Conservation (phyloP, 2,329 filamentous ascomycete genomes). For the Rutstroemia sp. region DNA sequence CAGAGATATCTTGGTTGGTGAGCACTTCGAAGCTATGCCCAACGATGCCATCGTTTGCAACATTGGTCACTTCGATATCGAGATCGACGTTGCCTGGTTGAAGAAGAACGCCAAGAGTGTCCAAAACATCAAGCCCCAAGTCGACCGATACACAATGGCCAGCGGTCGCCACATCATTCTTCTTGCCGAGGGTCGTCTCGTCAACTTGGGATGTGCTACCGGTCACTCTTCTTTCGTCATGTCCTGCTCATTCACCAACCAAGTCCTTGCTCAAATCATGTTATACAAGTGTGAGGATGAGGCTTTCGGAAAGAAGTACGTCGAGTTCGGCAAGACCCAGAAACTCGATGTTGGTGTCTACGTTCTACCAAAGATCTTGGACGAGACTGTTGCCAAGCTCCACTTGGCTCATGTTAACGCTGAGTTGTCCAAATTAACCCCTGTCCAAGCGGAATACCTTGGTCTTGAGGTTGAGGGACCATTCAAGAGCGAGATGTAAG, state of each 20-base stretch:
- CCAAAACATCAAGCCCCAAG: conserved; percentile 99
- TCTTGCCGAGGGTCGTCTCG: conserved; percentile 94
- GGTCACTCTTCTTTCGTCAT: conserved; percentile 99
- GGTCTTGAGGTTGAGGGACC: conserved; percentile 79
- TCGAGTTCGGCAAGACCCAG: conserved; percentile 88
- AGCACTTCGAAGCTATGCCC: conserved; percentile 90
- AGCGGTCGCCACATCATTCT: conserved; percentile 97
- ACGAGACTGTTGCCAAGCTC: conserved; percentile 95
- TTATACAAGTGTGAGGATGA: conserved; percentile 88
- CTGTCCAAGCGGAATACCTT: conserved; percentile 91
- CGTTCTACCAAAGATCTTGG: conserved; percentile 96
- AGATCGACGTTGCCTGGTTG: conserved; percentile 99
- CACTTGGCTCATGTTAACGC: conserved; percentile 91
- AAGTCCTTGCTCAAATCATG: conserved; percentile 98
- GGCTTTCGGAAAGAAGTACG: conserved; percentile 86
- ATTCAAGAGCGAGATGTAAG: conserved; percentile 91
- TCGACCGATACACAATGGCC: conserved; percentile 94
- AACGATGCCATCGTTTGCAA: conserved; percentile 99
- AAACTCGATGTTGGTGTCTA: conserved; percentile 91
- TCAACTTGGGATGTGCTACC: conserved; percentile 98
- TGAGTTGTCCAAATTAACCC: conserved; percentile 80
- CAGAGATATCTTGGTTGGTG: conserved; percentile 90
- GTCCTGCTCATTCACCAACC: conserved; percentile 99
- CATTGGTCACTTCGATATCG: conserved; percentile 99
- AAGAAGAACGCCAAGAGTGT: conserved; percentile 92